Conservation (phyloP, 257 asterid species). For the Marsdenia floribunda region DNA sequence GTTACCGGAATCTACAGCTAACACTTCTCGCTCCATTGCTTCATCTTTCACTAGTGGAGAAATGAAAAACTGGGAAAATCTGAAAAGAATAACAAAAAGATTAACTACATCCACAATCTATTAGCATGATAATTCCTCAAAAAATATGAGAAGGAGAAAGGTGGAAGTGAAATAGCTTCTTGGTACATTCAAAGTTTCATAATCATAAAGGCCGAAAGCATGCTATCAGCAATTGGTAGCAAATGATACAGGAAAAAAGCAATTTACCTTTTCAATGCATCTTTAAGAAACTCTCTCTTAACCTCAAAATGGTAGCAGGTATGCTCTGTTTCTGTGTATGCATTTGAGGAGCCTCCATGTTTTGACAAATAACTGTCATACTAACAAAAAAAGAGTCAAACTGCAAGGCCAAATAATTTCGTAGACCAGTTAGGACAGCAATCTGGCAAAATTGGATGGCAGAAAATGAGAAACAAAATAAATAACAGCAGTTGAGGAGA, state of each 20-base stretch:
- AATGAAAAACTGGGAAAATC: slow-evolving; percentile 88
- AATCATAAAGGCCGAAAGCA: neutral
- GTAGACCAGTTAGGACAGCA: slow-evolving; percentile 11
- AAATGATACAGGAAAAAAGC: neutral
- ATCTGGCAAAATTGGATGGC: slow-evolving; percentile 8
- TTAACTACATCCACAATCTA: slow-evolving; percentile 11
- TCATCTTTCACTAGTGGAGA: slow-evolving; percentile 91
- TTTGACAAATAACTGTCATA: slow-evolving; percentile 96
- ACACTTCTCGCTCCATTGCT: slow-evolving; percentile 96
- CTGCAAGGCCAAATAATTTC: slow-evolving; percentile 18
- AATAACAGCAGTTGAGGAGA: neutral
- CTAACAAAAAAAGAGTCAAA: slow-evolving; percentile 56
- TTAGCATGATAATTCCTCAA: slow-evolving; percentile 12
- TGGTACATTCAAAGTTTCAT: neutral
- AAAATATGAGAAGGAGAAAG: neutral
- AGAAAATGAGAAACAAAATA: slow-evolving; percentile 2
- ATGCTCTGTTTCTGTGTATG: slow-evolving; percentile 97
- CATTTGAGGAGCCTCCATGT: slow-evolving; percentile 99
- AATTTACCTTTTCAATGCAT: slow-evolving; percentile 79
- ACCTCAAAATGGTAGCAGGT: slow-evolving; percentile 98
- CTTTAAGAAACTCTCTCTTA: slow-evolving; percentile 82
- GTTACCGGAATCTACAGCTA: slow-evolving; percentile 94
- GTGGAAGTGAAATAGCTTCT: neutral
- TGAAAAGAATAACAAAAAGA: slow-evolving; percentile 33
- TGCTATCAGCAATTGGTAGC: neutral